Percentiles rank a stretch among this genome's conserved stretches.
phyloP scores from a whole-genome alignment of 129 eudicot genomes.

The sunflower (Helianthus annuus) region HanXRQr2.0-SUNRISE NC_035446.2:92192727-92193226 shows the following conservation, averaged over 20 bases:
- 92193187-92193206: constrained; percentile 15
- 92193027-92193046: constrained; percentile 69
- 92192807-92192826: constrained; percentile 91
- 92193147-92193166: constrained; percentile 83
- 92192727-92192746: neutral
- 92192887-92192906: neutral
- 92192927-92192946: constrained; percentile 30
- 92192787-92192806: constrained; percentile 81
- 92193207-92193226: constrained; percentile 26
- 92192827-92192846: constrained; percentile 93
- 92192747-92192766: constrained; percentile 58
- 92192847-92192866: constrained; percentile 33
- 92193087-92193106: neutral
- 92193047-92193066: constrained; percentile 83
- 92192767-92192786: constrained; percentile 61
- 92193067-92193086: constrained; percentile 38
- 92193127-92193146: neutral
- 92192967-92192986: constrained; percentile 86
- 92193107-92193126: neutral
- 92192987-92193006: constrained; percentile 90
- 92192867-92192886: neutral
- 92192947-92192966: constrained; percentile 93
- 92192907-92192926: neutral
- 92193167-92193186: constrained; percentile 17
- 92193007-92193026: constrained; percentile 94